Evolutionary conservation across 2,329 filamentous ascomycete genomes (phyloP).

Genomic region (Penicillium sp.): DNA sequence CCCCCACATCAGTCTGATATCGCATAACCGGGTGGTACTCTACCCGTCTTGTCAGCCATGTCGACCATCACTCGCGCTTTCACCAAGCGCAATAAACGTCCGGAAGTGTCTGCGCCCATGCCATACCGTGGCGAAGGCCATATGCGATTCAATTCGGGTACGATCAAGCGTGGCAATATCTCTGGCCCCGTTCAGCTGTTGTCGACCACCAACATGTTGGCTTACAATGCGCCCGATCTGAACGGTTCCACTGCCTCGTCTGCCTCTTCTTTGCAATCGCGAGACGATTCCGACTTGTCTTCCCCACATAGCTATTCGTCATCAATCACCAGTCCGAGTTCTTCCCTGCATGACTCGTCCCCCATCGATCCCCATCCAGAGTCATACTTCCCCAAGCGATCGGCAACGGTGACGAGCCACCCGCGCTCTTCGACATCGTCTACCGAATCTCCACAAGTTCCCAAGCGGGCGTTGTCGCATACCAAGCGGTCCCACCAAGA

Average conservation of each 20-base stretch:
- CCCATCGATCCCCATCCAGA: conserved; percentile 52
- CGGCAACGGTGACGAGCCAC: conserved; percentile 58
- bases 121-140: conserved; percentile 41
- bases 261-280: conserved; percentile 54
- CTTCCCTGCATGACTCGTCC: conserved; percentile 38
- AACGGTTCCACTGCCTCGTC: conserved; percentile 43
- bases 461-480: conserved; percentile 74
- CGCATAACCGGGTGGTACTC: background rate
- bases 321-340: conserved; percentile 45
- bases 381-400: conserved; percentile 62
- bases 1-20: background rate
- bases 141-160: conserved; percentile 41
- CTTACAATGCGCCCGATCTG: conserved; percentile 88
- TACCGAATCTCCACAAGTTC: conserved; percentile 60
- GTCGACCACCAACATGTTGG: conserved; percentile 93
- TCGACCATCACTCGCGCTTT: conserved; percentile 43
- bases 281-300: conserved; percentile 62
- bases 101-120: conserved; percentile 42
- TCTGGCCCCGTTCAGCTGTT: conserved; percentile 80
- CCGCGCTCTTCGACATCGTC: conserved; percentile 45
- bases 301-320: conserved; percentile 48
- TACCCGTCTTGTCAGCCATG: conserved; percentile 25
- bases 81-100: conserved; percentile 45
- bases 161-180: conserved; percentile 54
- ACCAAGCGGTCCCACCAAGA: conserved; percentile 81